A percentile compares a stretch with the other conserved stretches of the same genome.
Conservation (phyloP, 805 yeast species). For the Candida ficus region DNA sequence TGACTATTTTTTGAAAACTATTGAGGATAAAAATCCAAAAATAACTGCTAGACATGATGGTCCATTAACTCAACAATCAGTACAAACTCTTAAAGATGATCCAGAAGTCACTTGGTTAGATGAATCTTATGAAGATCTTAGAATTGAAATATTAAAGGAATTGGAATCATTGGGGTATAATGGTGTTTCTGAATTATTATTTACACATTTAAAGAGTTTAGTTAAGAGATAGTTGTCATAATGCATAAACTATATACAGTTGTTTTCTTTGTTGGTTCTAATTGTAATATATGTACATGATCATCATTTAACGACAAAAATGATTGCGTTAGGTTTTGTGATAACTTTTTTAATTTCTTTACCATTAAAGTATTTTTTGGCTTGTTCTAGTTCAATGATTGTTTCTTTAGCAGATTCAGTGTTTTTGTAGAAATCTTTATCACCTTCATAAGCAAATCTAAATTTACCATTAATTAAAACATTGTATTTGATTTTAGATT, state of each 20-base stretch:
- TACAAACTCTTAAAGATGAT: constrained; percentile 26
- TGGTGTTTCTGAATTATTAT: constrained; percentile 47
- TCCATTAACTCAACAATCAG: constrained; percentile 43
- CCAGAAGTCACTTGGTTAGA: constrained; percentile 30
- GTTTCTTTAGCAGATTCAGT: constrained; percentile 33
- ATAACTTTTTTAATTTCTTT: constrained; percentile 49
- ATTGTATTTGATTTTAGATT: constrained; percentile 39
- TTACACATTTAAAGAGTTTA: constrained; percentile 49
- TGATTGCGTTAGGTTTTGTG: constrained; percentile 35
- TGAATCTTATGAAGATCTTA: constrained; percentile 39
- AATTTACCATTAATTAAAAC: constrained; percentile 74
- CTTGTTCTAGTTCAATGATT: constrained; percentile 30
- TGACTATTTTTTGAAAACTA: constrained; percentile 37
- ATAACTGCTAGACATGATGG: constrained; percentile 43
- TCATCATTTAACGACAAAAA: constrained; percentile 17
- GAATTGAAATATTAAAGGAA: constrained; percentile 37
- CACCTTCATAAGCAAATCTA: constrained; percentile 40
- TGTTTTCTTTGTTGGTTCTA: too few species aligned
- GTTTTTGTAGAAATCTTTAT: constrained; percentile 32
- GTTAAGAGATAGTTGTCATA: constrained; percentile 19
- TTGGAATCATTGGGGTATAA: constrained; percentile 38
- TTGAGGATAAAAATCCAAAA: constrained; percentile 37
- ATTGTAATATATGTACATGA: neutral
- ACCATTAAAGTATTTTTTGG: constrained; percentile 35
- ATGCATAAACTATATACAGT: constrained; percentile 1